Evolutionary conservation across 257 asterid species (phyloP).

Genomic region (Sherardia arvensis): DNA sequence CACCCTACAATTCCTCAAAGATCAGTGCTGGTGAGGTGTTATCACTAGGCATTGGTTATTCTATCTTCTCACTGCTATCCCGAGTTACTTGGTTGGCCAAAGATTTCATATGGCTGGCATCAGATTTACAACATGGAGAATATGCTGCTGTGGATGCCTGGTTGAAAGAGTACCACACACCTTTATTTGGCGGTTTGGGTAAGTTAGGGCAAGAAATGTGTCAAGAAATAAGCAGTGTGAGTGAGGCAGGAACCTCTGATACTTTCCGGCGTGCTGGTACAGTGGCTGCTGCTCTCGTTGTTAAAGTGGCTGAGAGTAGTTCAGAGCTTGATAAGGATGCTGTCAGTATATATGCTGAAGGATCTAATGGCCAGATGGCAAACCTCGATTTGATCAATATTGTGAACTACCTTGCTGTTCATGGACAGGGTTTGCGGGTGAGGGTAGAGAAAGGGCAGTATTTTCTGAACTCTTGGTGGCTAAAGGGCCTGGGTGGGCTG

Average conservation of each 20-base stretch:
- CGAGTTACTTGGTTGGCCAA: constrained; percentile 94
- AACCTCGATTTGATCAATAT: constrained; percentile 83
- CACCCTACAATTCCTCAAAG: constrained; percentile 73
- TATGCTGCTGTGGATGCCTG: constrained; percentile 80
- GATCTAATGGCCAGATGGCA: constrained; percentile 99
- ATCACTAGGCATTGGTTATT: constrained; percentile 76
- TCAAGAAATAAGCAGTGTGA: constrained; percentile 18
- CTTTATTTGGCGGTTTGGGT: constrained; percentile 40
- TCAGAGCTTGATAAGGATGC: constrained; percentile 50
- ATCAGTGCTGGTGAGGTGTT: constrained; percentile 61
- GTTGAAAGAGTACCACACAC: constrained; percentile 77
- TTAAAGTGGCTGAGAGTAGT: constrained; percentile 64
- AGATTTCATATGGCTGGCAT: constrained; percentile 94
- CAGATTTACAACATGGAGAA: constrained; percentile 85
- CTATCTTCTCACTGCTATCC: constrained; percentile 76
- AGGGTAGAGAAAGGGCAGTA: constrained; percentile 66
- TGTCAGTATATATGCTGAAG: constrained; percentile 83
- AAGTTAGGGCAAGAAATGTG: constrained; percentile 31
- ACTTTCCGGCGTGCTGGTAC: constrained; percentile 94
- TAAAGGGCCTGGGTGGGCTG: constrained; percentile 49
- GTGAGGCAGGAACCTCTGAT: constrained; percentile 21
- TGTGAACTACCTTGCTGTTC: constrained; percentile 84
- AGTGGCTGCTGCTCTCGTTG: constrained; percentile 92
- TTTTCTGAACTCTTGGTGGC: constrained; percentile 70
- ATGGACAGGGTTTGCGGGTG: constrained; percentile 77